Conservation (phyloP, 2,329 filamentous ascomycete species). For the Beauveria sp. region DNA sequence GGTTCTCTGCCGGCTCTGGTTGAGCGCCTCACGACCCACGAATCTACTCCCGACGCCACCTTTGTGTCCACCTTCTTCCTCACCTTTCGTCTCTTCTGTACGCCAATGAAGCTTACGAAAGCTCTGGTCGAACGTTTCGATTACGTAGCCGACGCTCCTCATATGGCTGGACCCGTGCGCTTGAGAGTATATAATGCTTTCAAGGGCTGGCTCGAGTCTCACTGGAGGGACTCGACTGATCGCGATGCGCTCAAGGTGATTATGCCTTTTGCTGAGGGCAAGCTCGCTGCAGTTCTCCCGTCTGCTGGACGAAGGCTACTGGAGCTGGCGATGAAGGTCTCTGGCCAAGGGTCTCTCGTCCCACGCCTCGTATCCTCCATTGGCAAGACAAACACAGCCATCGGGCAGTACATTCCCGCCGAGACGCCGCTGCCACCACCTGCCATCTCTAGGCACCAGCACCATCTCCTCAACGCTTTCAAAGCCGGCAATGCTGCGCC, state of each 20-base stretch:
- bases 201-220: slow-evolving; percentile 94
- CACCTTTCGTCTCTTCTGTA: slow-evolving; percentile 89
- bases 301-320: slow-evolving; percentile 72
- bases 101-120: slow-evolving; percentile 69
- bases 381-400: slow-evolving; percentile 75
- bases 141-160: slow-evolving; percentile 72
- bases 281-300: slow-evolving; percentile 61
- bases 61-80: slow-evolving; percentile 95
- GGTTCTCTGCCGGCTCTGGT: slow-evolving; percentile 84
- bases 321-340: slow-evolving; percentile 73
- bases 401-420: slow-evolving; percentile 60
- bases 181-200: slow-evolving; percentile 92
- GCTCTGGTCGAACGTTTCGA: slow-evolving; percentile 87
- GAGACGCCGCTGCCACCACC: slow-evolving; percentile 66
- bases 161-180: slow-evolving; percentile 70
- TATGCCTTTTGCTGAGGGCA: slow-evolving; percentile 67
- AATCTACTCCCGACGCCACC: slow-evolving; percentile 82
- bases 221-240: slow-evolving; percentile 83
- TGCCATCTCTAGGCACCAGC: slow-evolving; percentile 67
- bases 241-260: slow-evolving; percentile 68
- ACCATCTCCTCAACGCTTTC: slow-evolving; percentile 64
- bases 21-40: slow-evolving; percentile 88
- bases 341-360: slow-evolving; percentile 65
- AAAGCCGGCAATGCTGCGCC: slow-evolving; percentile 63
- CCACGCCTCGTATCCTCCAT: slow-evolving; percentile 79